These are phyloP conservation scores for Pholiota conissans DNA, from an alignment of 768 basidiomycete genomes.

Conservation along the genomic window DNA sequence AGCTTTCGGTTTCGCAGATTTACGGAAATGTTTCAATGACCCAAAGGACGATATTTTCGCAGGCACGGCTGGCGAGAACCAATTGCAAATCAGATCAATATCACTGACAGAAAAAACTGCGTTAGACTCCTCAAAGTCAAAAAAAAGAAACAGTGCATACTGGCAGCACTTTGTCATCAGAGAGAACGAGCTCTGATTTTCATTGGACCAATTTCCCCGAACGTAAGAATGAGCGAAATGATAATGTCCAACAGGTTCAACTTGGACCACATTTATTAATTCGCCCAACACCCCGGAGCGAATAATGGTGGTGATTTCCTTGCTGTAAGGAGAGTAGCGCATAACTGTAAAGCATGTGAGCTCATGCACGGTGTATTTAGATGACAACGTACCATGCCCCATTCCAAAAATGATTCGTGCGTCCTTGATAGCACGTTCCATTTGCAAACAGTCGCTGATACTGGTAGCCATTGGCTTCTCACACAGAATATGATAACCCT, in stretches of 20 bases:
- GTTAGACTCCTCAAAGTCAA: not conserved
- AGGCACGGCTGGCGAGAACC: conserved; percentile 66
- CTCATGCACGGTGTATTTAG: not conserved
- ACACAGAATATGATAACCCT: conserved; percentile 88
- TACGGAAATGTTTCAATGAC: conserved; percentile 80
- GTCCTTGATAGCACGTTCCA: conserved; percentile 70
- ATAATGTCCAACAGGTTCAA: conserved; percentile 85
- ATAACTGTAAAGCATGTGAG: conserved; percentile 50
- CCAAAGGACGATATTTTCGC: conserved; percentile 83
- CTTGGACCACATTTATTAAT: conserved; percentile 79
- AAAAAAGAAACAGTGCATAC: conserved; percentile 39
- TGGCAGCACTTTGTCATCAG: conserved; percentile 92
- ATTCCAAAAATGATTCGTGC: conserved; percentile 79
- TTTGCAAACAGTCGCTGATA: conserved; percentile 69
- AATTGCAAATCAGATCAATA: conserved; percentile 81
- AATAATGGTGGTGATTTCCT: conserved; percentile 67
- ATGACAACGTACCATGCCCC: conserved; percentile 67
- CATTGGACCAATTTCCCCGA: conserved; percentile 76
- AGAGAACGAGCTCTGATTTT: conserved; percentile 71
- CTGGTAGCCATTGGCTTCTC: conserved; percentile 92
- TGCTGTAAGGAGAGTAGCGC: conserved; percentile 84
- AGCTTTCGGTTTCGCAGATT: conserved; percentile 62
- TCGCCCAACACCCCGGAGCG: conserved; percentile 72
- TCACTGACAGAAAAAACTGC: conserved; percentile 49
- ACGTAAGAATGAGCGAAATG: conserved; percentile 93